phyloP scores from a whole-genome alignment of 805 yeast species.

The Lipomyces japonicus region DNA sequence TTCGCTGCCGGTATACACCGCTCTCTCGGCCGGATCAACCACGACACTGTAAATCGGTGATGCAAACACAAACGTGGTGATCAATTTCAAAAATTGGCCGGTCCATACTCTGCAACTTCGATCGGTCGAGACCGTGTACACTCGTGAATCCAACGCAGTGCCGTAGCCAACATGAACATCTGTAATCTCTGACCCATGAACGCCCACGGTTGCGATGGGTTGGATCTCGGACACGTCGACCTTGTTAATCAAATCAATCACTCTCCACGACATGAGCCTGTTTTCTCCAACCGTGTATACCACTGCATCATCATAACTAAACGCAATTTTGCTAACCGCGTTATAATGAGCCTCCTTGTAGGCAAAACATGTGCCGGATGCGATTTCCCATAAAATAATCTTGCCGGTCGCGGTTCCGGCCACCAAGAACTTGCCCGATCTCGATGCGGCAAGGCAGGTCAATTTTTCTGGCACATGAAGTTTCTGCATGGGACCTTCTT shows the following conservation, averaged over 20 bases:
- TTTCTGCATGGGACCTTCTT: slow-evolving; percentile 41
- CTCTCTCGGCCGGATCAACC: slow-evolving; percentile 75
- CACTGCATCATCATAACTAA: slow-evolving; percentile 60
- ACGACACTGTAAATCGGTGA: slow-evolving; percentile 54
- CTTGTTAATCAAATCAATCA: slow-evolving; percentile 53
- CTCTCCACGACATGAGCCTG: slow-evolving; percentile 69
- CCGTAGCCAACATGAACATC: slow-evolving; percentile 52
- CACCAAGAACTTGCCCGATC: slow-evolving; percentile 47
- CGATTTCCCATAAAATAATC: slow-evolving; percentile 78
- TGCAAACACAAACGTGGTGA: slow-evolving; percentile 71
- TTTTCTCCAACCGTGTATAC: slow-evolving; percentile 83
- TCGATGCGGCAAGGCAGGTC: slow-evolving; percentile 50
- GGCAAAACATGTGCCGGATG: slow-evolving; percentile 66
- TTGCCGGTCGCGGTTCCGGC: slow-evolving; percentile 77
- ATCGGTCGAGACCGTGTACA: slow-evolving; percentile 70
- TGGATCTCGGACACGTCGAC: slow-evolving; percentile 34
- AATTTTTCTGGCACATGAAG: slow-evolving; percentile 81
- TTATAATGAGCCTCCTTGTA: slow-evolving; percentile 86
- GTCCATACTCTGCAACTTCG: slow-evolving; percentile 45
- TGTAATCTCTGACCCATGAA: slow-evolving; percentile 48
- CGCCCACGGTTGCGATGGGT: slow-evolving; percentile 33
- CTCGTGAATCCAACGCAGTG: slow-evolving; percentile 52
- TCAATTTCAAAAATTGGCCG: slow-evolving; percentile 44
- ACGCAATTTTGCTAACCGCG: slow-evolving; percentile 54
- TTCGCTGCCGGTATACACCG: slow-evolving; percentile 58